Conservation (phyloP, 208 protist genomes). For the Trichomonas gallinae region DNA sequence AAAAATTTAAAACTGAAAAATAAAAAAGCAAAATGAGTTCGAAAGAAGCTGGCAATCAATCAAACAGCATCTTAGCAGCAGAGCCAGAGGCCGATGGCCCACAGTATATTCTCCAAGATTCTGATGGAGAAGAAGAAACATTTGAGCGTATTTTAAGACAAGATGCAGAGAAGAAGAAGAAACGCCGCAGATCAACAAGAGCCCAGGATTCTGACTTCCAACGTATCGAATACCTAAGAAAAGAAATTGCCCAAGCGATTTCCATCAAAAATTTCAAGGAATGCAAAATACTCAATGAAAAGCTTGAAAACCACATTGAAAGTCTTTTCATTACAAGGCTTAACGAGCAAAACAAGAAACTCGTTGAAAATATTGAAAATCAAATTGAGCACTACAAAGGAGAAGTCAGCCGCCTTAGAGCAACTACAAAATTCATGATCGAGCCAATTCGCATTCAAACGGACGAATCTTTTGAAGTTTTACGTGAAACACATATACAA, state of each 20-base stretch:
- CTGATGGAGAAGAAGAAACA: background rate
- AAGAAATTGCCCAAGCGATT: background rate
- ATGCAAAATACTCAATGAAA: background rate
- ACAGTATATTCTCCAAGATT: too few species aligned
- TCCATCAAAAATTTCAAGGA: background rate
- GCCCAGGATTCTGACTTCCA: background rate
- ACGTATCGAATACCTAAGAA: background rate
- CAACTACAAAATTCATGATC: background rate
- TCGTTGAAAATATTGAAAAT: background rate
- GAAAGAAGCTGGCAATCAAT: too few species aligned
- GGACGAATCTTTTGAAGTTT: background rate
- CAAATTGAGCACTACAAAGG: background rate
- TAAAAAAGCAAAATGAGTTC: too few species aligned
- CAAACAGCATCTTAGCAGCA: too few species aligned
- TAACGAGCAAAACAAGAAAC: background rate
- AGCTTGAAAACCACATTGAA: background rate
- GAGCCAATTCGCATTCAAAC: background rate
- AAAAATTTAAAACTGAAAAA: too few species aligned
- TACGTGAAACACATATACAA: background rate
- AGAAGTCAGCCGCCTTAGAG: background rate
- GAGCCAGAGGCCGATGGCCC: too few species aligned
- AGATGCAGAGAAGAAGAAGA: background rate
- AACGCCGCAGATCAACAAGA: background rate
- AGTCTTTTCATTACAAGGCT: background rate
- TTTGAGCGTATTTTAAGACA: background rate